phyloP scores from a whole-genome alignment of 2,329 filamentous ascomycete species.

The Alternaria sp. region DNA sequence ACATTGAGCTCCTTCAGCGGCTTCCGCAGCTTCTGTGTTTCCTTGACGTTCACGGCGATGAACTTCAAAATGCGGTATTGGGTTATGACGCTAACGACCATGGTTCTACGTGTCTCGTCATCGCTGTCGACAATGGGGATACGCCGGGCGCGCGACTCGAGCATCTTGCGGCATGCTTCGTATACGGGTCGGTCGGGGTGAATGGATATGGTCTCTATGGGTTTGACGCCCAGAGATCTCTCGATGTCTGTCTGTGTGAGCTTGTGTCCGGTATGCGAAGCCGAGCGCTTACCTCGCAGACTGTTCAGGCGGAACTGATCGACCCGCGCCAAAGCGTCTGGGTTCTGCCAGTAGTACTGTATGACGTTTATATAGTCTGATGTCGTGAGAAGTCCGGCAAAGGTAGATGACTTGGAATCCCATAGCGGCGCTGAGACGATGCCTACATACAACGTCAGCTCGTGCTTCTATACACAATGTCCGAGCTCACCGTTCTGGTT shows the following conservation, averaged over 20 bases:
- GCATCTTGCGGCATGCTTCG: constrained; percentile 93
- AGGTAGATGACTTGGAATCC: constrained; percentile 92
- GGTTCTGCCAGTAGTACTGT: constrained; percentile 98
- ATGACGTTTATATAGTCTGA: constrained; percentile 99
- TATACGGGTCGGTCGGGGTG: constrained; percentile 90
- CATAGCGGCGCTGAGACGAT: constrained; percentile 97
- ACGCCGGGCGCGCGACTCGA: constrained; percentile 87
- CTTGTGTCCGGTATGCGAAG: background rate
- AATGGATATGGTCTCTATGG: constrained; percentile 95
- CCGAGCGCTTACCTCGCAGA: constrained; percentile 72
- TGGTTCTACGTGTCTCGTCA: constrained; percentile 89
- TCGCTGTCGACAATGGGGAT: constrained; percentile 94
- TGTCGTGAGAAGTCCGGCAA: constrained; percentile 91
- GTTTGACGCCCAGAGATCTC: constrained; percentile 86
- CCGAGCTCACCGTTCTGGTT: constrained; percentile 81
- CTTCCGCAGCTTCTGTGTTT: constrained; percentile 88
- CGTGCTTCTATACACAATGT: background rate
- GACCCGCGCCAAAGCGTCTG: constrained; percentile 84
- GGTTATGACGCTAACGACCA: constrained; percentile 95
- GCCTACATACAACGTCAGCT: constrained; percentile 60
- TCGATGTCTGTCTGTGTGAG: constrained; percentile 75
- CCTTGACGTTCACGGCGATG: constrained; percentile 91
- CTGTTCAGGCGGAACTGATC: constrained; percentile 94
- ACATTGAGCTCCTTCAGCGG: constrained; percentile 82
- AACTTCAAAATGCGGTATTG: constrained; percentile 99